A percentile compares a stretch with the other conserved stretches of the same genome.
phyloP scores from a whole-genome alignment of 2,329 filamentous ascomycete species.

The Botrytis tulipae region DNA sequence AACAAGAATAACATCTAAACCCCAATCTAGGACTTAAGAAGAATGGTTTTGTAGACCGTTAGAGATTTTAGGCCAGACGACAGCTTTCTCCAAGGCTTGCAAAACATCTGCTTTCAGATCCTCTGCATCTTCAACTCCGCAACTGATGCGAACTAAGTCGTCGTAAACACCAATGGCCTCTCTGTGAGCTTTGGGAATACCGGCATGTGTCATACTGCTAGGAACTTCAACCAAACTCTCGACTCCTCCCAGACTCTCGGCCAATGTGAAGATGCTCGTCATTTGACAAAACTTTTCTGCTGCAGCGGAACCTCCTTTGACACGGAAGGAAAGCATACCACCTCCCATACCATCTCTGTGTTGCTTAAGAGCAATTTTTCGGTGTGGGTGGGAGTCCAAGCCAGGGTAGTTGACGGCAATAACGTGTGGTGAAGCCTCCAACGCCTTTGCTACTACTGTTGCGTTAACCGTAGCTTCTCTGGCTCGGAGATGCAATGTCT shows the following conservation, averaged over 20 bases:
- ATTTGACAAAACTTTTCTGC: conserved; percentile 90
- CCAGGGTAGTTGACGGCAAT: conserved; percentile 95
- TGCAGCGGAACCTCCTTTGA: conserved; percentile 79
- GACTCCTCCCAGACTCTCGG: conserved; percentile 88
- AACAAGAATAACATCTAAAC: neutral
- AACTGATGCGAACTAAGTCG: conserved; percentile 89
- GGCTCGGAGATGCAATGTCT: conserved; percentile 92
- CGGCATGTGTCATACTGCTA: conserved; percentile 94
- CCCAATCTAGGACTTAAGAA: neutral
- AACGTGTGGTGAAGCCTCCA: conserved; percentile 79
- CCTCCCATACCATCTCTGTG: conserved; percentile 93
- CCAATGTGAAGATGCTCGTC: conserved; percentile 87
- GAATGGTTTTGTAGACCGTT: conserved; percentile 29
- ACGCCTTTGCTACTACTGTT: conserved; percentile 68
- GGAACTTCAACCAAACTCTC: conserved; percentile 92
- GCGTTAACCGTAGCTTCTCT: conserved; percentile 84
- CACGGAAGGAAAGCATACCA: conserved; percentile 96
- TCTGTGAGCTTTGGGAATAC: conserved; percentile 85
- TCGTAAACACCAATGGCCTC: conserved; percentile 94
- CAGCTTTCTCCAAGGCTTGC: conserved; percentile 77
- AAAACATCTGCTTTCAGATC: conserved; percentile 81
- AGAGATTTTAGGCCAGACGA: conserved; percentile 43
- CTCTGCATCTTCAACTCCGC: conserved; percentile 85
- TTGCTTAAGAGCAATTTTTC: conserved; percentile 81
- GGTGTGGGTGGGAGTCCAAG: conserved; percentile 81